A percentile compares a stretch with the other conserved stretches of the same genome.
These are phyloP conservation scores for Erodium chrysanthum DNA, from an alignment of 441 rosid species.

Conservation along the genomic window DNA sequence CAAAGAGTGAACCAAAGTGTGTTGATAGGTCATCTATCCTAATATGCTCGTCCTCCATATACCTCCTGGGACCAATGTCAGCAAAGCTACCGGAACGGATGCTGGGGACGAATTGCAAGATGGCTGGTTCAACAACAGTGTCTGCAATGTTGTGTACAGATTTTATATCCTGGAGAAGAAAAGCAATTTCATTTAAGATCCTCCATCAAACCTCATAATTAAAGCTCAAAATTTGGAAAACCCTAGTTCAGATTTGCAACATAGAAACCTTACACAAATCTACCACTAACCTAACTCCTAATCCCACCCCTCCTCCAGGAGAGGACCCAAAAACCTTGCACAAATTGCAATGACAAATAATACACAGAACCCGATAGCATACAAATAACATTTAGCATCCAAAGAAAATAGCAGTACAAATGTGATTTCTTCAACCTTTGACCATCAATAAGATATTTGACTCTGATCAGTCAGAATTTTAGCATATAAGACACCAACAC, in stretches of 20 bases:
- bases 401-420: not conserved
- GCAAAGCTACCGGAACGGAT: constrained; percentile 47
- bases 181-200: not conserved
- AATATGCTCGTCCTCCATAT: constrained; percentile 44
- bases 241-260: not conserved
- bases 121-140: not conserved
- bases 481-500: not conserved
- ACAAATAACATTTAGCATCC: not conserved
- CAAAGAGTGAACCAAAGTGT: constrained; percentile 29
- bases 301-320: too few relatives aligned
- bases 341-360: too few relatives aligned
- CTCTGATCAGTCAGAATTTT: too few relatives aligned
- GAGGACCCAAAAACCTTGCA: too few relatives aligned
- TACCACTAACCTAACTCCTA: not conserved
- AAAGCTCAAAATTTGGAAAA: not conserved
- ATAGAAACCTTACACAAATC: not conserved
- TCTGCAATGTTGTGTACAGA: not conserved
- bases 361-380: not conserved
- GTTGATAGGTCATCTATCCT: constrained; percentile 40
- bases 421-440: not conserved
- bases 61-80: constrained; percentile 32
- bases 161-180: not conserved
- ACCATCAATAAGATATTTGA: not conserved
- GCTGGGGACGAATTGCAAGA: constrained; percentile 21
- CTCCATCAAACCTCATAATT: not conserved